These are phyloP conservation scores for Globisporangium alternatum DNA, from an alignment of 352 stramenopile species.

Conservation along the genomic window DNA sequence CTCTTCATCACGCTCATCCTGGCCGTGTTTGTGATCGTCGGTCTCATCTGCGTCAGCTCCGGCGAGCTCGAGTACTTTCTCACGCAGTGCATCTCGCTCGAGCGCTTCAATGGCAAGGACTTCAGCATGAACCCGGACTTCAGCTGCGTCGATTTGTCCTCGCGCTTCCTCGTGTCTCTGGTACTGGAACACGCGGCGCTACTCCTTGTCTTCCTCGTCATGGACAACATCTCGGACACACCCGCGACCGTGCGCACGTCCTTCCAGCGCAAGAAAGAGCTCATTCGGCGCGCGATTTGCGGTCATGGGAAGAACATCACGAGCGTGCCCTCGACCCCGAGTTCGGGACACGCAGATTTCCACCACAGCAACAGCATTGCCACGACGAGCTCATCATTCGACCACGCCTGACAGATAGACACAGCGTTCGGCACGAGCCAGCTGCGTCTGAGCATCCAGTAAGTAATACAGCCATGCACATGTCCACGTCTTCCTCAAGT, in stretches of 20 bases:
- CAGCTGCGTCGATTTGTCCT: conserved; percentile 70
- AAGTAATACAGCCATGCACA: conserved; percentile 4
- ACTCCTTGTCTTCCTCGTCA: conserved; percentile 72
- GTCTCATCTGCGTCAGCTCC: conserved; percentile 81
- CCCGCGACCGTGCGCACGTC: conserved; percentile 69
- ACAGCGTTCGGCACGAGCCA: neutral
- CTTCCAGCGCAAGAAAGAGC: conserved; percentile 84
- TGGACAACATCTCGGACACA: conserved; percentile 81
- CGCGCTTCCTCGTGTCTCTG: conserved; percentile 74
- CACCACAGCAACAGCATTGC: conserved; percentile 23
- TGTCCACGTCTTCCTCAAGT: neutral
- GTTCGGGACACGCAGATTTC: conserved; percentile 6
- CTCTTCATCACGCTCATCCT: conserved; percentile 81
- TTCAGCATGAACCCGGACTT: conserved; percentile 88
- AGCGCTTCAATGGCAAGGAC: conserved; percentile 77
- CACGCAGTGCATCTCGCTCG: conserved; percentile 58
- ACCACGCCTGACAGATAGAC: conserved; percentile 9
- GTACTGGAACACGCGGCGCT: conserved; percentile 74
- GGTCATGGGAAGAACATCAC: conserved; percentile 46
- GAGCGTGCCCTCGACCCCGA: conserved; percentile 18
- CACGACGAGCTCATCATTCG: conserved; percentile 15
- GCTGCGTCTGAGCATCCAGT: neutral
- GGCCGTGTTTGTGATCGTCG: conserved; percentile 79
- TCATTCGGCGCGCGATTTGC: conserved; percentile 82
- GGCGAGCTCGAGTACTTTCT: conserved; percentile 85